Conservation (phyloP, 108 stramenopile genomes). For the Pseudonitzschia multistriata region DNA sequence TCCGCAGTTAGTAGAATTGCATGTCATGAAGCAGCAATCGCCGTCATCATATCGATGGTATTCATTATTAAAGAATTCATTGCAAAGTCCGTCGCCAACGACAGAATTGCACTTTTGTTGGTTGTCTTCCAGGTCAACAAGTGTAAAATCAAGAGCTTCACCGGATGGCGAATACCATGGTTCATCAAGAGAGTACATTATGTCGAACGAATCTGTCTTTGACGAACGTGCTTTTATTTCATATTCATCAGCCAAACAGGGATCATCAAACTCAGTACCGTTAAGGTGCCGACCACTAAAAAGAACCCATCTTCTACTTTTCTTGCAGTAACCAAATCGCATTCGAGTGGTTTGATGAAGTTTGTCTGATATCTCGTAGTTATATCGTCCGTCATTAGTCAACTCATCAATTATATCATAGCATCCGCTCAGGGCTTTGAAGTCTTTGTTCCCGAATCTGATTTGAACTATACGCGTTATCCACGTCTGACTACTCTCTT, state of each 20-base stretch:
- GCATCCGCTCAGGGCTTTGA: not conserved
- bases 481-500: not conserved
- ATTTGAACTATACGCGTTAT: not conserved
- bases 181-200: not conserved
- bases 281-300: not conserved
- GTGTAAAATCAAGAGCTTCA: not conserved
- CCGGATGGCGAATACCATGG: not conserved
- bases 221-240: not conserved
- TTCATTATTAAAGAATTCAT: not conserved
- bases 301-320: not conserved
- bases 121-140: not conserved
- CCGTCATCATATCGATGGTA: not conserved
- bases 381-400: not conserved
- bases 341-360: not conserved
- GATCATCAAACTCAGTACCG: not conserved
- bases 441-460: not conserved
- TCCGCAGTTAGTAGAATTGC: not conserved
- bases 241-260: not conserved
- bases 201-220: not conserved
- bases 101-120: not conserved
- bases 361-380: not conserved
- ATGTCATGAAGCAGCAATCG: not conserved
- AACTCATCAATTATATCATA: not conserved
- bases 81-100: not conserved
- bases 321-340: not conserved